Conservation (phyloP, 768 basidiomycete species). For the Pleurotus platypus region DNA sequence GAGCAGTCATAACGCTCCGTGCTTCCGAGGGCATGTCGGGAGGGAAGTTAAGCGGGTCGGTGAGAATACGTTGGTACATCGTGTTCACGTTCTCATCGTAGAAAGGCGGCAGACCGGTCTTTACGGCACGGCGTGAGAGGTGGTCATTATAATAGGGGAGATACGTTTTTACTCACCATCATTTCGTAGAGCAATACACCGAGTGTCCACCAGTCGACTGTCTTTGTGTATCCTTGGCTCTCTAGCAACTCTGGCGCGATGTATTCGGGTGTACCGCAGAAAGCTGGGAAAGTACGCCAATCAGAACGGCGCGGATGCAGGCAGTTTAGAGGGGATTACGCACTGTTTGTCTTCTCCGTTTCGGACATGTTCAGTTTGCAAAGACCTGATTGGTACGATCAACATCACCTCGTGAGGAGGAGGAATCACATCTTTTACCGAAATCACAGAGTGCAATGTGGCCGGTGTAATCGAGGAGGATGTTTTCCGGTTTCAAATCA, state of each 20-base stretch:
- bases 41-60: conserved; percentile 91
- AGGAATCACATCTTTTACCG: conserved; percentile 36
- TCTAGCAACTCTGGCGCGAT: conserved; percentile 97
- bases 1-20: conserved; percentile 79
- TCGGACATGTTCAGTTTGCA: conserved; percentile 98
- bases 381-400: conserved; percentile 42
- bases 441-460: conserved; percentile 99
- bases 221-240: conserved; percentile 95
- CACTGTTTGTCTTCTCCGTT: conserved; percentile 95
- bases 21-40: conserved; percentile 87
- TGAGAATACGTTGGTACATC: conserved; percentile 94
- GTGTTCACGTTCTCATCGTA: conserved; percentile 99
- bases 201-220: conserved; percentile 99
- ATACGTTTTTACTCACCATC: conserved; percentile 52
- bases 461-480: conserved; percentile 93
- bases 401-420: background rate
- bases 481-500: conserved; percentile 98
- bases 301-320: background rate
- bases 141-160: conserved; percentile 14
- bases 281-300: conserved; percentile 46
- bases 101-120: conserved; percentile 97
- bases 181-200: conserved; percentile 97
- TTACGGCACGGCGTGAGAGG: conserved; percentile 1
- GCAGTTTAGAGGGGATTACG: conserved; percentile 17
- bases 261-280: conserved; percentile 98